phyloP scores from a whole-genome alignment of 805 yeast species.

The Candida maltosa region DNA sequence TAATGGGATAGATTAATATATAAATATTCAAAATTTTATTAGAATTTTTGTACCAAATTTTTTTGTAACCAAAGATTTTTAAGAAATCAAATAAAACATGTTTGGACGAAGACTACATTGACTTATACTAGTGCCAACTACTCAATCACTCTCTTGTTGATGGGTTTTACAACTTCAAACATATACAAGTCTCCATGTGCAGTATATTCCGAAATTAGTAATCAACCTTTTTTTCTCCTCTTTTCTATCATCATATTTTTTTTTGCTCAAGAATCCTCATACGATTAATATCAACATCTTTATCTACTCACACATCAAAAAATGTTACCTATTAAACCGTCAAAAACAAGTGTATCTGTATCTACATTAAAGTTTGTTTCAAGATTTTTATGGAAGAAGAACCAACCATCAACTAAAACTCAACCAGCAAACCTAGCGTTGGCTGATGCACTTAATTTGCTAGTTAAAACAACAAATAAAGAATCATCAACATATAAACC shows the following conservation, averaged over 20 bases:
- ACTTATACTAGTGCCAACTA: not conserved
- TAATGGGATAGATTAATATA: conserved; percentile 38
- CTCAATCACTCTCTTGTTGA: not conserved
- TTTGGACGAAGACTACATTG: too few relatives aligned
- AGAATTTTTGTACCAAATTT: too few relatives aligned
- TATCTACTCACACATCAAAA: not conserved
- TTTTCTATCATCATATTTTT: too few relatives aligned
- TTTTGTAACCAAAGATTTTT: too few relatives aligned
- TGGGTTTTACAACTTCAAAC: too few relatives aligned
- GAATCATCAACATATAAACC: conserved; percentile 28
- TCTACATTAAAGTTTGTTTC: not conserved
- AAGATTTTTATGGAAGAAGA: conserved; percentile 6
- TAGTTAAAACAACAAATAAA: conserved; percentile 13
- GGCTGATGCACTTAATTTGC: conserved; percentile 36
- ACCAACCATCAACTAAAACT: not conserved
- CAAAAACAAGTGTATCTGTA: not conserved
- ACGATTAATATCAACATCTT: not conserved
- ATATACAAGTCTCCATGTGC: too few relatives aligned
- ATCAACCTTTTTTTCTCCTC: too few relatives aligned
- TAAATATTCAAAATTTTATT: too few relatives aligned
- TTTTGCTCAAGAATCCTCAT: too few relatives aligned
- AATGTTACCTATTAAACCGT: not conserved
- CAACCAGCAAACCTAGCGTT: conserved; percentile 16
- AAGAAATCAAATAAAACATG: too few relatives aligned
- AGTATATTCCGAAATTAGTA: too few relatives aligned